Evolutionary conservation across 306 rosid genomes (phyloP).

Genomic region (Albizia julibrissin): DNA sequence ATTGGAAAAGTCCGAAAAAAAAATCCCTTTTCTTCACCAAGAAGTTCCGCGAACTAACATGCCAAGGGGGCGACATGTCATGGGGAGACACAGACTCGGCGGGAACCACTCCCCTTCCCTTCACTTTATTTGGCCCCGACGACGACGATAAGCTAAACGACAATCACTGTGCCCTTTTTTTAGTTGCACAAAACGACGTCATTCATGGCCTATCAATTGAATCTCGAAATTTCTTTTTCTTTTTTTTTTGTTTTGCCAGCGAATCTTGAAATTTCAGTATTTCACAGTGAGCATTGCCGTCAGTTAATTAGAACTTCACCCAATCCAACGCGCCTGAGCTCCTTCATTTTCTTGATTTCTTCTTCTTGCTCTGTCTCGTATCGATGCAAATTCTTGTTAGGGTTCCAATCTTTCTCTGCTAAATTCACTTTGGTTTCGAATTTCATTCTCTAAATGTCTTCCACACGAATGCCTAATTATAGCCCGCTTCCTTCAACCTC

Average conservation of each 20-base stretch:
- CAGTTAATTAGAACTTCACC: not conserved
- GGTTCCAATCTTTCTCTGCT: not conserved
- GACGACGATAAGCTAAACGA: not conserved
- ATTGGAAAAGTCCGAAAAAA: not conserved
- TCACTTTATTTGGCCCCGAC: not conserved
- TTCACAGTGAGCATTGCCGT: not conserved
- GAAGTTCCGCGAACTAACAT: not conserved
- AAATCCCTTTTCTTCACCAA: not conserved
- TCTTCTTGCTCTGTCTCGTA: not conserved
- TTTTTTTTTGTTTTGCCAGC: too few relatives aligned
- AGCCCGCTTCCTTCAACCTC: constrained; percentile 38
- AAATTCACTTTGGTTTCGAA: not conserved
- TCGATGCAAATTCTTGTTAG: not conserved
- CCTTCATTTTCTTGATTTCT: not conserved
- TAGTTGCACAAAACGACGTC: not conserved
- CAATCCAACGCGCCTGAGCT: not conserved
- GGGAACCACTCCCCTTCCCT: not conserved
- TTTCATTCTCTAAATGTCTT: constrained; percentile 43
- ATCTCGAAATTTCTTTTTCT: too few relatives aligned
- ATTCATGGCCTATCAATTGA: not conserved
- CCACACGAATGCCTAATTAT: constrained; percentile 37
- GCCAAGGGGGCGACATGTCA: not conserved
- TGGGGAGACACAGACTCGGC: not conserved
- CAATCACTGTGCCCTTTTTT: not conserved
- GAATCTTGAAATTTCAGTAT: too few relatives aligned